Evolutionary conservation across 306 rosid genomes (phyloP).

Genomic region (Betula pendula): DNA sequence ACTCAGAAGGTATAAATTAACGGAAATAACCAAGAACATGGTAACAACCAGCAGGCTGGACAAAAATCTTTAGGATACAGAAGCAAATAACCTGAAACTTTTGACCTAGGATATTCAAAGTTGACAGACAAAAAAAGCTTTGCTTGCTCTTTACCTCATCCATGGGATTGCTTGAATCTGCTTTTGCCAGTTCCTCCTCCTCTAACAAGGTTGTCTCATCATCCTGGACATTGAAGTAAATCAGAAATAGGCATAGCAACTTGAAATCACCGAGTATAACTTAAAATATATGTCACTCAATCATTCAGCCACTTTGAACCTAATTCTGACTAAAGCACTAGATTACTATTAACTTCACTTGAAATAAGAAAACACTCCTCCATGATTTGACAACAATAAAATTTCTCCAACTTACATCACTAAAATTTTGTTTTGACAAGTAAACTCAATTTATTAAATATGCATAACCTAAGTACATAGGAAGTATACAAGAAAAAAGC

Average conservation of each 20-base stretch:
- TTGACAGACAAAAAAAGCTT: constrained; percentile 17
- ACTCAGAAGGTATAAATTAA: constrained; percentile 23
- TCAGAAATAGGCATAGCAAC: constrained; percentile 23
- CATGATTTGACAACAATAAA: not conserved
- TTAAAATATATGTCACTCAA: not conserved
- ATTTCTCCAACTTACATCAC: not conserved
- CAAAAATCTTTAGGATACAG: not conserved
- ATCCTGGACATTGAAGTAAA: constrained; percentile 60
- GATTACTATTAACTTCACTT: not conserved
- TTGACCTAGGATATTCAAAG: constrained; percentile 6
- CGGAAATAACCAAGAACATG: constrained; percentile 8
- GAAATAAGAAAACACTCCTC: not conserved
- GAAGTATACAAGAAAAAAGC: too few relatives aligned
- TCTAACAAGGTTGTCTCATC: constrained; percentile 92
- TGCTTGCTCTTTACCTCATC: constrained; percentile 71
- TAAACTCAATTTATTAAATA: too few relatives aligned
- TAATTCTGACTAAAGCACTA: not conserved
- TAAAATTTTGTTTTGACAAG: too few relatives aligned
- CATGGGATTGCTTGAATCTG: constrained; percentile 53
- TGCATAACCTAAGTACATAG: too few relatives aligned
- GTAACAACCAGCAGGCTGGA: constrained; percentile 6
- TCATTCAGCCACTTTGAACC: not conserved
- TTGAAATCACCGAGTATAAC: not conserved
- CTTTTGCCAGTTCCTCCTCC: constrained; percentile 88
- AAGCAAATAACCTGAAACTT: constrained; percentile 9